These are phyloP conservation scores for Ministeria vibrans DNA, from an alignment of 78 protist species.

Conservation along the genomic window DNA sequence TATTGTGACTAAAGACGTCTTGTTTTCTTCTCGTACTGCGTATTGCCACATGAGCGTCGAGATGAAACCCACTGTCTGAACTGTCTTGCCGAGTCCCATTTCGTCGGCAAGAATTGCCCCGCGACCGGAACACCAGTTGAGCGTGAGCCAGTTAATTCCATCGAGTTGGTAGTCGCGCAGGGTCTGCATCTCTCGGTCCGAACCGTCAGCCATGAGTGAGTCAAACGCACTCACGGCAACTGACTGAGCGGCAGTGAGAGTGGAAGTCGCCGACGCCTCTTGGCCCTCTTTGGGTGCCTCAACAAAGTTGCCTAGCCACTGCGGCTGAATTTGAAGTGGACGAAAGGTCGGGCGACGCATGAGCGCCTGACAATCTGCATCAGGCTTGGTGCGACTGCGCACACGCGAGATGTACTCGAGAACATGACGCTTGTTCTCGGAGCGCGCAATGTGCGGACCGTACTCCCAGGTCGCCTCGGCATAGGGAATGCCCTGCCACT, in stretches of 20 bases:
- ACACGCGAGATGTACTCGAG: not conserved
- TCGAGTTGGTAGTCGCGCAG: slow-evolving; percentile 89
- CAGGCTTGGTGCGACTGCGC: not conserved
- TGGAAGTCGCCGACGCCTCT: not conserved
- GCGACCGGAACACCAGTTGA: slow-evolving; percentile 17
- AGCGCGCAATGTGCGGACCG: slow-evolving; percentile 18
- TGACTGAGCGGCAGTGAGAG: not conserved
- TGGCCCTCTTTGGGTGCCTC: not conserved
- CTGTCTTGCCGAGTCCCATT: slow-evolving; percentile 56
- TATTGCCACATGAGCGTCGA: not conserved
- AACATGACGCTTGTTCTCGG: not conserved
- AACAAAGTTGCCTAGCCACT: not conserved
- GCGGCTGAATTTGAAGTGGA: not conserved
- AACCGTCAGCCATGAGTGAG: not conserved
- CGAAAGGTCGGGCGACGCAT: not conserved
- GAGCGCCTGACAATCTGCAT: not conserved
- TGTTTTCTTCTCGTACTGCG: too few species aligned
- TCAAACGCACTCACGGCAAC: not conserved
- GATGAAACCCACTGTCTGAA: not conserved
- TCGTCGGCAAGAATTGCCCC: slow-evolving; percentile 70
- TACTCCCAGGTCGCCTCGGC: slow-evolving; percentile 81
- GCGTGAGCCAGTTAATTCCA: slow-evolving; percentile 68
- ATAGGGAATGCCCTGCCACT: slow-evolving; percentile 72
- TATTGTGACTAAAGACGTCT: too few species aligned
- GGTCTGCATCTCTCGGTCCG: not conserved